Conservation (phyloP, 495 filamentous ascomycete genomes). For the Aspergillus conjunctus region DNA sequence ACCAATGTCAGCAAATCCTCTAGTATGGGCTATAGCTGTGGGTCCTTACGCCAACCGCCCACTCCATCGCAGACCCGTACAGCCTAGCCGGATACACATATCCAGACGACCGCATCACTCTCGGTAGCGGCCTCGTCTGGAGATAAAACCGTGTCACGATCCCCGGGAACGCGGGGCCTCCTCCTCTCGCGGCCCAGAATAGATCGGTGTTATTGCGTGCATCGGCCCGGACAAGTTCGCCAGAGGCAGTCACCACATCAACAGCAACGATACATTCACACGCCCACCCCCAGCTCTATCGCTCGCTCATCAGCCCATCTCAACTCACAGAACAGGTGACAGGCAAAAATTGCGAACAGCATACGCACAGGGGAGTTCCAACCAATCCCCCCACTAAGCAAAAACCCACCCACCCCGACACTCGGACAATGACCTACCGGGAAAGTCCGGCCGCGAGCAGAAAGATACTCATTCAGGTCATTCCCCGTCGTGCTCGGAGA, state of each 20-base stretch:
- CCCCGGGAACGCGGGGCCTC: constrained; percentile 51
- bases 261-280: constrained; percentile 45
- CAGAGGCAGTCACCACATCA: constrained; percentile 46
- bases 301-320: not conserved
- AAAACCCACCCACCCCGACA: constrained; percentile 53
- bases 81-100: constrained; percentile 40
- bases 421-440: constrained; percentile 52
- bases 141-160: constrained; percentile 48
- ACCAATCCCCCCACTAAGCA: constrained; percentile 52
- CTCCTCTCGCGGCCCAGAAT: constrained; percentile 47
- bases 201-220: constrained; percentile 41
- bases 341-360: not conserved
- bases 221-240: constrained; percentile 33
- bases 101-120: constrained; percentile 33
- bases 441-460: constrained; percentile 34
- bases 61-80: constrained; percentile 21
- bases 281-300: constrained; percentile 51
- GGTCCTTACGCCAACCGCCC: not conserved
- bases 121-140: constrained; percentile 23
- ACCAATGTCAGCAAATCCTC: not conserved
- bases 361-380: constrained; percentile 45
- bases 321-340: not conserved
- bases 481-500: not conserved
- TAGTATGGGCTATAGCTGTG: not conserved
- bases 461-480: not conserved